Base-by-base conservation (phyloP, 108 stramenopile species). In the Seminavis robusta region DNA sequence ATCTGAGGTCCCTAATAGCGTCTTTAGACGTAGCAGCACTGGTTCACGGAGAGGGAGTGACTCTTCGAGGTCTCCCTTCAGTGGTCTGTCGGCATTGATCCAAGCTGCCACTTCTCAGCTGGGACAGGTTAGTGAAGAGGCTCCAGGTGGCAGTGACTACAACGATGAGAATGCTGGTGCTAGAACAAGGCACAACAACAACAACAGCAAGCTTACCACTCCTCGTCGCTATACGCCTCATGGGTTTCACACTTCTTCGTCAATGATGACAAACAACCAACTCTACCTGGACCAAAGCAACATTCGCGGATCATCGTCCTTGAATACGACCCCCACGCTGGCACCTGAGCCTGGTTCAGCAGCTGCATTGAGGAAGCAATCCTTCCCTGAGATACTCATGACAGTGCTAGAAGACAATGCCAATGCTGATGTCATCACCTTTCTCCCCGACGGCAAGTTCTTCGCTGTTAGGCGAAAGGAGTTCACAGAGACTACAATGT, bases 401-500 rank as follows among this genome's bases (percentile, higher is more conserved):
- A 52, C 58, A 33, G 52, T 74, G n/a, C 44, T 74, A 3, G 3
- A 46, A 13, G 78, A 88, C 42, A 53, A 71, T 13, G 17, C 15
- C 2, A 65, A 80, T 23, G 49, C 51, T 33, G 78, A 84, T 33
- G 44, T 75, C 26, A 76, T 81, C 37, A 57, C 77, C 2, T 88
- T 81, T 50, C 52, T 88, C 31, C 78, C 82, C 6, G 81, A 88
- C 44, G 83, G 83, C 9, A 72, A 73, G 37, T 81, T 70, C 37
- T 83, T 88, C 55, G 76, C 71, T 27, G 76, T 84, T n/a, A 51
- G 83, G 32, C 47, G 67, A 27, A 60, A 74, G 48, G 51, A 59
- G 11, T 97, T 97, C 59, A 51, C 71, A 24, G 61, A 74, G 11
- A 71, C 73, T 20, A 70, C 90, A n/a, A 61, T 97, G 58, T 71